Evolutionary conservation across 2,329 filamentous ascomycete genomes (phyloP).

Genomic region (Magnaporthiopsis poae): DNA sequence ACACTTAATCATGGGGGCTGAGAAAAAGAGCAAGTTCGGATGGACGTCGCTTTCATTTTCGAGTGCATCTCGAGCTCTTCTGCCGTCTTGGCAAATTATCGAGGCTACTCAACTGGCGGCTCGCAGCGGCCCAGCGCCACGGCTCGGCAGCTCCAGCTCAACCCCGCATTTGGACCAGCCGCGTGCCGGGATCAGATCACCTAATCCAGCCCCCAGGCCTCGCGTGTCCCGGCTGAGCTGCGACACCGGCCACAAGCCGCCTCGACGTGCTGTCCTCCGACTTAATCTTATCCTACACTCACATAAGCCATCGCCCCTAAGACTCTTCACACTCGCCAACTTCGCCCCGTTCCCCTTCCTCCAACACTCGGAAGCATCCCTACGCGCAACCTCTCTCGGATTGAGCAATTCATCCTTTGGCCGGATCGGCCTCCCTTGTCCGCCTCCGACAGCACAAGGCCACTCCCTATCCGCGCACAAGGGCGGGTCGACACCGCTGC

Average conservation of each 20-base stretch:
- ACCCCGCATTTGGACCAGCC: not conserved
- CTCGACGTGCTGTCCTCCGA: not conserved
- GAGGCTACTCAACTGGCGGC: not conserved
- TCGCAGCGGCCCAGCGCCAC: not conserved
- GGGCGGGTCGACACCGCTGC: not conserved
- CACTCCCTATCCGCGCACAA: not conserved
- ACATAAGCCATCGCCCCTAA: no score
- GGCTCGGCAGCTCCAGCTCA: not conserved
- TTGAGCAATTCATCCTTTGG: not conserved
- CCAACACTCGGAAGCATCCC: not conserved
- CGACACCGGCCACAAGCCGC: not conserved
- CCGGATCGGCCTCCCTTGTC: no score
- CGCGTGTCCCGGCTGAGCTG: not conserved
- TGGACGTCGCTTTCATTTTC: not conserved
- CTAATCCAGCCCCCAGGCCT: not conserved
- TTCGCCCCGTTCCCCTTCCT: not conserved
- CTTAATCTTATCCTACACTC: no score
- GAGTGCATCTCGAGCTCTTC: not conserved
- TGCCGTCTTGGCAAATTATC: not conserved
- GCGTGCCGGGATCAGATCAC: not conserved
- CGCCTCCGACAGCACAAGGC: not conserved
- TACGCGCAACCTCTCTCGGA: not conserved
- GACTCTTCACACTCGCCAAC: no score
- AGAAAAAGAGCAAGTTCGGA: no score
- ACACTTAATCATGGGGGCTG: not conserved